These are phyloP conservation scores for Aspergillus neotritici DNA, from an alignment of 2,329 filamentous ascomycete species.

Conservation along the genomic window DNA sequence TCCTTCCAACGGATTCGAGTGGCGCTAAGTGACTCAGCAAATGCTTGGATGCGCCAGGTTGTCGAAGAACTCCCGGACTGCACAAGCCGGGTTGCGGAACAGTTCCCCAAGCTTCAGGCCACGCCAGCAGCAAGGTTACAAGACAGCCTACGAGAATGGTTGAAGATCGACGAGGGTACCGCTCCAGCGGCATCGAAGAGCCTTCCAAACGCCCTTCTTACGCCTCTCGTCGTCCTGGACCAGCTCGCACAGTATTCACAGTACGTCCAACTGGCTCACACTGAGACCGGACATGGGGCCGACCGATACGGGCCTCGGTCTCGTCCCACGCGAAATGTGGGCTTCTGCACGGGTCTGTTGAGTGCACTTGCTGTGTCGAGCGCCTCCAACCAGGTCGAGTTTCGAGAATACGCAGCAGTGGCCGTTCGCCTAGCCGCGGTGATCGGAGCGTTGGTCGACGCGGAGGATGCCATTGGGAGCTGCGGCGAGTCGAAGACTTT, in stretches of 20 bases:
- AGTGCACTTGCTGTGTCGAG: slow-evolving; percentile 34
- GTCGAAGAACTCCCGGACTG: too few relatives aligned
- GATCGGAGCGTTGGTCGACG: slow-evolving; percentile 36
- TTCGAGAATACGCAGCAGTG: slow-evolving; percentile 32
- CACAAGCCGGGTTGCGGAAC: too few relatives aligned
- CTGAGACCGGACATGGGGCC: too few relatives aligned
- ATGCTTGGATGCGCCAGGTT: too few relatives aligned
- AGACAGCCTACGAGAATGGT: too few relatives aligned
- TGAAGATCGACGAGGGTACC: too few relatives aligned
- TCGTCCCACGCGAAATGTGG: slow-evolving; percentile 17
- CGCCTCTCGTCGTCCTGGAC: slow-evolving; percentile 34
- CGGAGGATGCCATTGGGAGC: slow-evolving; percentile 28
- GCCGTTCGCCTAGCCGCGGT: slow-evolving; percentile 38
- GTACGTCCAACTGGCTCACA: not conserved
- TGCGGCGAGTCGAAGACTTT: slow-evolving; percentile 13
- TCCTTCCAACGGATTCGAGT: too few relatives aligned
- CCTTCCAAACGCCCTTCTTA: slow-evolving; percentile 31
- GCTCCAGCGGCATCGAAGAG: not conserved
- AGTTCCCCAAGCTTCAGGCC: too few relatives aligned
- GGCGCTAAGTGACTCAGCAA: too few relatives aligned
- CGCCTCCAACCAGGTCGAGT: slow-evolving; percentile 19
- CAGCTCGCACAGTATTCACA: slow-evolving; percentile 34
- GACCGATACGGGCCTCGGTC: too few relatives aligned
- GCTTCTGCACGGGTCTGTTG: slow-evolving; percentile 41
- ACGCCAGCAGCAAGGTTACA: too few relatives aligned